Percentiles rank a stretch among this genome's conserved stretches.
Evolutionary conservation across 768 basidiomycete species (phyloP).

Genomic region (Mycena crocata): DNA sequence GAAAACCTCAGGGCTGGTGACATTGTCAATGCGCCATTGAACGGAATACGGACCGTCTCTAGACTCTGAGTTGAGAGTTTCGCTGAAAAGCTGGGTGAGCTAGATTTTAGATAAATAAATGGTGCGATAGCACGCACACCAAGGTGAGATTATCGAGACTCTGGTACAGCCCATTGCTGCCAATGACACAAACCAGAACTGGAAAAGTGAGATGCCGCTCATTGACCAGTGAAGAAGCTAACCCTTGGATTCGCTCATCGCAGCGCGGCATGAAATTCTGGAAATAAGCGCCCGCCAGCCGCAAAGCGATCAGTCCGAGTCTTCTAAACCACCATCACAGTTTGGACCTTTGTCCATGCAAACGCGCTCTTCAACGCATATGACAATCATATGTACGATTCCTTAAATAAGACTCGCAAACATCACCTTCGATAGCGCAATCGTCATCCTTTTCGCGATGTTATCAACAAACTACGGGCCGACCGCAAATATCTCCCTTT

Average conservation of each 20-base stretch:
- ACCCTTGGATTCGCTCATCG: constrained; percentile 21
- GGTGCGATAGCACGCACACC: constrained; percentile 66
- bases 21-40: background rate
- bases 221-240: background rate
- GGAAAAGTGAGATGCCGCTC: background rate
- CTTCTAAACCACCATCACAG: too few species aligned
- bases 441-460: too few species aligned
- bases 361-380: too few species aligned
- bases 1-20: constrained; percentile 89
- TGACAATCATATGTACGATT: too few species aligned
- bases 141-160: constrained; percentile 90
- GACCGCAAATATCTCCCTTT: too few species aligned
- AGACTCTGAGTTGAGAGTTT: constrained; percentile 80
- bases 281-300: background rate
- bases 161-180: constrained; percentile 94
- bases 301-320: too few species aligned
- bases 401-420: too few species aligned
- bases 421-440: too few species aligned
- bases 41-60: constrained; percentile 71
- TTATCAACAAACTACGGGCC: too few species aligned
- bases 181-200: constrained; percentile 91
- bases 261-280: background rate
- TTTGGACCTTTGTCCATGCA: too few species aligned
- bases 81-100: constrained; percentile 48
- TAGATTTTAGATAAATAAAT: background rate